phyloP scores from a whole-genome alignment of 148 eudicot genomes.

The Polygonum maritimum region DNA sequence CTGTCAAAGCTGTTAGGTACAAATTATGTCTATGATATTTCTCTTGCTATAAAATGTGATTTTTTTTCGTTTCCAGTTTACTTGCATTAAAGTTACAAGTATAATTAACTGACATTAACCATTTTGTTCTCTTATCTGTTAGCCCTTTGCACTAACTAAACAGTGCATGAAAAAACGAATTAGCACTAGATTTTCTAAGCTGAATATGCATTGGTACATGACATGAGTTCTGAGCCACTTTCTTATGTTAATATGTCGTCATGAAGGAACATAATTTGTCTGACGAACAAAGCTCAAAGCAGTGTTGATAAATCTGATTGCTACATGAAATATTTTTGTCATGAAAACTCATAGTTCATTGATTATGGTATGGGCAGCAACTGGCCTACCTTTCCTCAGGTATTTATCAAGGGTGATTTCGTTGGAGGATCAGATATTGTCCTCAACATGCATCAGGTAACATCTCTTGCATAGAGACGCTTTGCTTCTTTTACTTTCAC shows the following conservation, averaged over 20 bases:
- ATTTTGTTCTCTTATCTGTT: not conserved
- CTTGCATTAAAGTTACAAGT: not conserved
- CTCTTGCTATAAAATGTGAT: not conserved
- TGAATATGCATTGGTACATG: not conserved
- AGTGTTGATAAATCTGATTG: not conserved
- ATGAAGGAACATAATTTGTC: not conserved
- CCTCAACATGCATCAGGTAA: constrained; percentile 69
- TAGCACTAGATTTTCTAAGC: not conserved
- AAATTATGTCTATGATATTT: not conserved
- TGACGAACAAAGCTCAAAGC: not conserved
- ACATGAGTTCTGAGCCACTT: not conserved
- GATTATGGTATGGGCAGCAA: constrained; percentile 31
- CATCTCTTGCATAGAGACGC: not conserved
- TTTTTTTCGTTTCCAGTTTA: not conserved
- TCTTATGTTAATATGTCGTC: not conserved
- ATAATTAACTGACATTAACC: not conserved
- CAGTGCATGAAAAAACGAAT: not conserved
- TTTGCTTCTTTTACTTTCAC: not conserved
- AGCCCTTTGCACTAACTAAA: not conserved
- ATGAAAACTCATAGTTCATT: not conserved
- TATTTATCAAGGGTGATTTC: constrained; percentile 73
- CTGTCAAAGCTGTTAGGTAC: constrained; percentile 80
- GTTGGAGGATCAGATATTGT: constrained; percentile 77
- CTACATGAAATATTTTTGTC: not conserved
- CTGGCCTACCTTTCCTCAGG: constrained; percentile 81